These are phyloP conservation scores for Pseudogymnoascus sp. DNA, from an alignment of 2,329 filamentous ascomycete genomes.

Conservation along the genomic window DNA sequence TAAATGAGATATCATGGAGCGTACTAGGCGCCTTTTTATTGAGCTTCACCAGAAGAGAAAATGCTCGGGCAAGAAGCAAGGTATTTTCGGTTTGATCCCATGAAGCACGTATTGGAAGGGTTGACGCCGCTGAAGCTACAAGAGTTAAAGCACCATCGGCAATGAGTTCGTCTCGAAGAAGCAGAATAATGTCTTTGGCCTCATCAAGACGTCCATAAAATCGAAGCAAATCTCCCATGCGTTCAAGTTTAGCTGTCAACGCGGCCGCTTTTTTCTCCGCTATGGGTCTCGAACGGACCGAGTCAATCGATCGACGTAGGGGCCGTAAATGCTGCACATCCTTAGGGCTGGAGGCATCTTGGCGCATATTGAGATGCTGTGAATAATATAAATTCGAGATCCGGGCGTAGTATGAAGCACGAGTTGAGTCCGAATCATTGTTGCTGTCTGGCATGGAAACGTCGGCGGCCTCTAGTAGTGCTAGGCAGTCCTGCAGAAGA, in stretches of 20 bases:
- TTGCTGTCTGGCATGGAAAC: slow-evolving; percentile 13
- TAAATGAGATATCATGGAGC: slow-evolving; percentile 35
- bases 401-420: slow-evolving; percentile 49
- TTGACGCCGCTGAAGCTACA: slow-evolving; percentile 43
- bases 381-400: slow-evolving; percentile 66
- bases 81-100: slow-evolving; percentile 46
- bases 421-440: slow-evolving; percentile 22
- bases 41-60: slow-evolving; percentile 52
- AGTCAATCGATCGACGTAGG: slow-evolving; percentile 55
- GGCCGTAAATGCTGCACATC: slow-evolving; percentile 43
- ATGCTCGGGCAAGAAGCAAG: slow-evolving; percentile 47
- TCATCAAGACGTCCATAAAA: slow-evolving; percentile 45
- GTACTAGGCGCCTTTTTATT: slow-evolving; percentile 49
- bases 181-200: slow-evolving; percentile 48
- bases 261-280: slow-evolving; percentile 52
- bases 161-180: slow-evolving; percentile 54
- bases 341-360: slow-evolving; percentile 34
- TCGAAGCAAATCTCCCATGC: slow-evolving; percentile 54
- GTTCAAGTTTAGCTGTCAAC: slow-evolving; percentile 56
- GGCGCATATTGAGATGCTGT: slow-evolving; percentile 46
- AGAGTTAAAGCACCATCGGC: slow-evolving; percentile 47
- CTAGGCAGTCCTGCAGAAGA: slow-evolving; percentile 47
- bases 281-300: slow-evolving; percentile 45
- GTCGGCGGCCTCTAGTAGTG: slow-evolving; percentile 45
- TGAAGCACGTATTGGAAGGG: slow-evolving; percentile 40